Percentiles rank a stretch among this genome's conserved stretches.
Conservation (phyloP, 805 yeast species). For the Monosporozyma solicola region DNA sequence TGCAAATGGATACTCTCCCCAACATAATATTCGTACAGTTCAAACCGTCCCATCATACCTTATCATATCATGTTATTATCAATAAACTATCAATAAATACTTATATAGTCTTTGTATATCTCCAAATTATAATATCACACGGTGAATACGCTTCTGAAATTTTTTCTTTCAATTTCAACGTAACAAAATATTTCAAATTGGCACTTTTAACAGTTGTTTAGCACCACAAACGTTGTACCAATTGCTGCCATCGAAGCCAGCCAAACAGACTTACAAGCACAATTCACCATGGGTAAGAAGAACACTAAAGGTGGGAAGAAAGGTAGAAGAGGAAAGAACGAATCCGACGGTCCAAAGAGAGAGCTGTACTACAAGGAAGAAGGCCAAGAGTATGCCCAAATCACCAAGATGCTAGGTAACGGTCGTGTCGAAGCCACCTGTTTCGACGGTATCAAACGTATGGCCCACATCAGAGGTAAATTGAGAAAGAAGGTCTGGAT, state of each 20-base stretch:
- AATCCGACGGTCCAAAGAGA: slow-evolving; percentile 82
- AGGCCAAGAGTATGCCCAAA: slow-evolving; percentile 98
- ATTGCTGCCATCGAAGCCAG: background rate
- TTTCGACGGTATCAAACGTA: slow-evolving; percentile 87
- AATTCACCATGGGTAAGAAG: slow-evolving; percentile 29
- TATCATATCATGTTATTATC: too few species aligned
- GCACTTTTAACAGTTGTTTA: background rate
- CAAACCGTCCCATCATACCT: background rate
- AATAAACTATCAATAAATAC: too few species aligned
- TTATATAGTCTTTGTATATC: background rate
- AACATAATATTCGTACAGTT: background rate
- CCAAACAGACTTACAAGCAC: background rate
- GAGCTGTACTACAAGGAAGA: slow-evolving; percentile 88
- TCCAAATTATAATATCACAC: background rate
- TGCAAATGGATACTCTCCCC: too few species aligned
- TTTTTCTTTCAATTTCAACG: background rate
- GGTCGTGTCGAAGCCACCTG: slow-evolving; percentile 94
- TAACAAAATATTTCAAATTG: background rate
- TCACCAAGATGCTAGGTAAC: slow-evolving; percentile 95
- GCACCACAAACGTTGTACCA: background rate
- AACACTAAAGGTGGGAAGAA: slow-evolving; percentile 69
- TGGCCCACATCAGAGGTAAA: slow-evolving; percentile 98
- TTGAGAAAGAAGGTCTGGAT: slow-evolving; percentile 99
- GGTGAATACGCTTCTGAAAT: background rate
- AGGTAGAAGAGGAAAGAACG: slow-evolving; percentile 97